phyloP scores from a whole-genome alignment of 2,329 filamentous ascomycete genomes.

The Gnomoniopsis sp. region DNA sequence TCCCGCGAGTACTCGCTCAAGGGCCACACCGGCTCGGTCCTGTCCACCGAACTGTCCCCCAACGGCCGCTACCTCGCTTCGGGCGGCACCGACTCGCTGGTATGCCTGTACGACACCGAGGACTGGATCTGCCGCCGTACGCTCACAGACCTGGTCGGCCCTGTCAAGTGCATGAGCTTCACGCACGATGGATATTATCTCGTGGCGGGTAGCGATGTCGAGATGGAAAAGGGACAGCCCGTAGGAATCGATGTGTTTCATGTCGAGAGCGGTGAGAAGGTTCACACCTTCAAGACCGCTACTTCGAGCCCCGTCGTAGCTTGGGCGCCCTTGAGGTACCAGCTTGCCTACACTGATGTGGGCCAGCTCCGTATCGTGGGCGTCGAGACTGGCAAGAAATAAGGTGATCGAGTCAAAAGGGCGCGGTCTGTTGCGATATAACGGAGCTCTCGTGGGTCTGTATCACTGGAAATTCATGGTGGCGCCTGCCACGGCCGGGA shows the following conservation, averaged over 20 bases:
- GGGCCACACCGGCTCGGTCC: constrained; percentile 71
- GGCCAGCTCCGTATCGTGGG: constrained; percentile 68
- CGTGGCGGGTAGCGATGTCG: constrained; percentile 63
- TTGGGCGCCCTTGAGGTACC: constrained; percentile 74
- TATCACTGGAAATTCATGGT: background rate
- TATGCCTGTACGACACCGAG: constrained; percentile 73
- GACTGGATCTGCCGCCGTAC: constrained; percentile 75
- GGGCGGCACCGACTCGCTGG: constrained; percentile 71
- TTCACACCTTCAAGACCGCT: constrained; percentile 68
- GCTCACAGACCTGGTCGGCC: constrained; percentile 64
- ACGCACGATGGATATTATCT: constrained; percentile 76
- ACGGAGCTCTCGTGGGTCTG: background rate
- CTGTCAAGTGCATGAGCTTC: constrained; percentile 70
- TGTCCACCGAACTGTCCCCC: constrained; percentile 67
- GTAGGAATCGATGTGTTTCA: constrained; percentile 67
- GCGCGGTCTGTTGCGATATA: background rate
- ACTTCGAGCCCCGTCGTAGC: constrained; percentile 64
- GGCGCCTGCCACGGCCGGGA: too few relatives aligned
- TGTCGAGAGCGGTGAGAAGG: constrained; percentile 69
- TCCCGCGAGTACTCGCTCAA: constrained; percentile 57
- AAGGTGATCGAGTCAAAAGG: background rate
- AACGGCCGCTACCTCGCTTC: constrained; percentile 70
- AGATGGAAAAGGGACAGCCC: constrained; percentile 41
- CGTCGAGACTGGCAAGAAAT: constrained; percentile 40
- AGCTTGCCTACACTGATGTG: constrained; percentile 69